Base-by-base conservation (phyloP, 305 asterid genomes). In the Solanum hybrid region DNA sequence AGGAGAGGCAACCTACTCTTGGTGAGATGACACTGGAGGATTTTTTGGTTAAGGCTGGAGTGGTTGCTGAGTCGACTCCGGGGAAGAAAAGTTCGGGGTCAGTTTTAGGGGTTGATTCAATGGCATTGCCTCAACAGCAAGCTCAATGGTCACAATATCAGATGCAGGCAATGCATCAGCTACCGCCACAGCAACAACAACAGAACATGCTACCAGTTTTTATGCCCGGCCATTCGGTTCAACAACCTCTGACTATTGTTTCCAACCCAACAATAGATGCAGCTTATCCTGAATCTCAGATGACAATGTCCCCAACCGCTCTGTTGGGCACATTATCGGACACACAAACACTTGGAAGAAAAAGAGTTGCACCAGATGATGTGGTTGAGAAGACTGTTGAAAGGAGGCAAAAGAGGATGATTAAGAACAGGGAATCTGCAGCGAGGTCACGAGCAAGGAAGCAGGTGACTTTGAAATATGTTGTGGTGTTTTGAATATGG, bases 391-490 rank as follows among this genome's bases (percentile, higher is more conserved):
- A 92, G 95, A 94, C 97, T 73, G 97, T 95, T 76, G 99, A 97
- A 90, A 96, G 99, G 94, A 96, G 99, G 94, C 98, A 97, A 90
- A 97, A 97, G 95, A 96, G 99, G 93, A 96, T 97, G 99, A 96
- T 97, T 89, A 97, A 97, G 95, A 97, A 97, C 79, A 90, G 99
- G 93, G 99, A 97, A 91, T 97, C 99, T 75, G 99, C 99, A 27
- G 99, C 99, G 11, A 95, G 99, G 85, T 97, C 99, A 89, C 95
- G 99, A 89, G 99, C 99, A 57, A 95, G 99, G 93, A 97, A 96
- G 92, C 99, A 96, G 98, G 99, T 96, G 78, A 26, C 3, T 73
- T 86, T 85, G 45, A 12, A 32, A 85, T 85, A 32, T 31, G 32
- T 57, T 85, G n/a, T 14, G 12, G 77, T 57, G 77, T 85, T 3